Base-by-base conservation (phyloP, 2,329 filamentous ascomycete genomes). In the Cytospora schulzeri region DNA sequence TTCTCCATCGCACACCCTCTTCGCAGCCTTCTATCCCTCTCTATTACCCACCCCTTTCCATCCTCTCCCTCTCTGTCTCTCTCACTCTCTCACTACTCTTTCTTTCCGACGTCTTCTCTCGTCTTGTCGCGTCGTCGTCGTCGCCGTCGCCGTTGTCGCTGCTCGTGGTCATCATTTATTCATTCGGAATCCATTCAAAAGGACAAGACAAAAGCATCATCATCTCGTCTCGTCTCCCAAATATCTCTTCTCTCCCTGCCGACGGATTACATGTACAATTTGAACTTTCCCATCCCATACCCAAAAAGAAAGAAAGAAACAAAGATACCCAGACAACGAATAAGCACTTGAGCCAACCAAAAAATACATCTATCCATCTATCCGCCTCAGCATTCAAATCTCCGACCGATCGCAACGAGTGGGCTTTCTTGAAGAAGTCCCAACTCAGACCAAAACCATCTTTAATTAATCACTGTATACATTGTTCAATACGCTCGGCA, bases 401-500 rank as follows among this genome's bases (percentile, higher is more conserved):
- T 33, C 22, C 14, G 28, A 48, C n/a, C 38, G 59, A 62, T 41
- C 48, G 38, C 52, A n/a, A n/a, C 60, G 41, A 53, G 38, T 26
- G 52, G 60, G 38, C 52, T 50, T 50, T 62, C 60, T 62, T 56
- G 52, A 62, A 56, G 52, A 62, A 62, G 60, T 28, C 60, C 52
- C 41, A n/a, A 26, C 41, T 26, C 52, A n/a, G 38, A 31, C 26
- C 35, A n/a, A 56, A 52, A 15, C 28, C 35, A 35, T 22, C 35
- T 62, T 56, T 35, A 28, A 51, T 38, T 56, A 62, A 62, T 62
- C 60, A 62, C 60, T 62, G 60, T 62, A 55, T 62, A 48, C 38
- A 55, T 61, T 61, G 35, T 55, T 1, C 38, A 41, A 41, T 7
- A 55, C 59, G 59, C 51, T 61, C 51, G 51, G 59, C 59, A 55